Evolutionary conservation across 176 grass and related monocot genomes (phyloP).

Genomic region (Guadua angustifolia): DNA sequence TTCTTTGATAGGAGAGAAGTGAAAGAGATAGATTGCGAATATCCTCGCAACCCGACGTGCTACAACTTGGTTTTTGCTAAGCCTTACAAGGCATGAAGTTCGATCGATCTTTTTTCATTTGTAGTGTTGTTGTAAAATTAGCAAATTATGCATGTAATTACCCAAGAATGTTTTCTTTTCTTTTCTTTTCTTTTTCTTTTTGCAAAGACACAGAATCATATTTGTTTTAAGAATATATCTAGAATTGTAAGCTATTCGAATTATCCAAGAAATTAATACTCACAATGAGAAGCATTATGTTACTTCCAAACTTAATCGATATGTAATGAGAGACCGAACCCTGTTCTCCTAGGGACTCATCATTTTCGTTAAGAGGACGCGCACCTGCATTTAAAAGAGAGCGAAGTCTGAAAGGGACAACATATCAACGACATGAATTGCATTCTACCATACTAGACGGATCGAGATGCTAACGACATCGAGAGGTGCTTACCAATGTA

Average conservation of each 20-base stretch:
- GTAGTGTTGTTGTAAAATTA: background rate
- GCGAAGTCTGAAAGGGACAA: too few relatives aligned
- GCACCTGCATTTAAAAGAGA: background rate
- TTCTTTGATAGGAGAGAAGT: conserved; percentile 68
- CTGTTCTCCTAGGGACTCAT: background rate
- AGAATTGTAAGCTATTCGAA: conserved; percentile 4
- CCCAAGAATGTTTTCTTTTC: too few relatives aligned
- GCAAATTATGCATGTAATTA: background rate
- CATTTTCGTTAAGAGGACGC: background rate
- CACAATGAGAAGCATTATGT: background rate
- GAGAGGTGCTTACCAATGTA: too few relatives aligned
- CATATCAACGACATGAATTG: too few relatives aligned
- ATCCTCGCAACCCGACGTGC: conserved; percentile 81
- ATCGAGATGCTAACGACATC: too few relatives aligned
- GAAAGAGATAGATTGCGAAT: conserved; percentile 76
- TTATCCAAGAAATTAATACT: background rate
- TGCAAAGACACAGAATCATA: background rate
- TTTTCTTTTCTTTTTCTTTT: too few relatives aligned
- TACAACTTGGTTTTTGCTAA: conserved; percentile 61
- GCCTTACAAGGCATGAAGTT: conserved; percentile 51
- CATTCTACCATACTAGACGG: too few relatives aligned
- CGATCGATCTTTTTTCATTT: background rate
- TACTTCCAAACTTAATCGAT: background rate
- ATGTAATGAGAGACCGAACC: background rate
- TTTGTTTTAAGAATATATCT: background rate